Evolutionary conservation across 441 rosid species (phyloP), one percentile per base, ranked within the genome.

Genomic region (Rhodomyrtus psidioides): DNA sequence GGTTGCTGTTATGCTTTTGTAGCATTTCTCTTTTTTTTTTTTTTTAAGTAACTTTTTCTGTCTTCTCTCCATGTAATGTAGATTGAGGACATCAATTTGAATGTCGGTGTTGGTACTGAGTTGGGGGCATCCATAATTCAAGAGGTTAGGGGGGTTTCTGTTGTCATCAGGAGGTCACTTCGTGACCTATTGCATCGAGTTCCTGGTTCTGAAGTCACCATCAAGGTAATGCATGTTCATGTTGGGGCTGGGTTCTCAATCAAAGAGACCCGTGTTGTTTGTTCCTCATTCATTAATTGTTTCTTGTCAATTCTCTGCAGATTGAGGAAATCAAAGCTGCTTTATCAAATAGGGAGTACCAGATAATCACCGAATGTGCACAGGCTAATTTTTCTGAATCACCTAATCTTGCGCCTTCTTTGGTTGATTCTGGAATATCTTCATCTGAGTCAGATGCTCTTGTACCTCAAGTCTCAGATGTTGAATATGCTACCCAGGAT

Each of bases 61-160:
- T 42, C 49, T 53, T 30, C 3, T 16, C 24, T 17, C 49, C 83
- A 5, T 81, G 85, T 27, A 65, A 51, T 85, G 84, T 90, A 98
- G 99, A 96, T 98, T 84, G 94, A 94, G 91, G 98, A 98, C 87
- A 95, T 98, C 93, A 95, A 95, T 93, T 93, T 98, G 88, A 98
- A 98, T 92, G 98, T 98, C 87, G 99, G 98, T 65, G 88, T 91
- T 83, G 98, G 96, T 90, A 88, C 91, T 79, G 94, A 95, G 82
- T 56, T 98, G 86, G 97, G 99, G 86, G 98, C 94, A 92, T 96
- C 96, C 94, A 96, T 95, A 88, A 93, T 98, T 89, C 96, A 93
- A 89, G 97, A 94, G 92, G 97, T 98, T 83, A 94, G 93, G 90
- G 99, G 99, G 86, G 90, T 98, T 88, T 95, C 99, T 88, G 93